Evolutionary conservation across 2,329 filamentous ascomycete genomes (phyloP).

Genomic region (Monosporascus sp.): DNA sequence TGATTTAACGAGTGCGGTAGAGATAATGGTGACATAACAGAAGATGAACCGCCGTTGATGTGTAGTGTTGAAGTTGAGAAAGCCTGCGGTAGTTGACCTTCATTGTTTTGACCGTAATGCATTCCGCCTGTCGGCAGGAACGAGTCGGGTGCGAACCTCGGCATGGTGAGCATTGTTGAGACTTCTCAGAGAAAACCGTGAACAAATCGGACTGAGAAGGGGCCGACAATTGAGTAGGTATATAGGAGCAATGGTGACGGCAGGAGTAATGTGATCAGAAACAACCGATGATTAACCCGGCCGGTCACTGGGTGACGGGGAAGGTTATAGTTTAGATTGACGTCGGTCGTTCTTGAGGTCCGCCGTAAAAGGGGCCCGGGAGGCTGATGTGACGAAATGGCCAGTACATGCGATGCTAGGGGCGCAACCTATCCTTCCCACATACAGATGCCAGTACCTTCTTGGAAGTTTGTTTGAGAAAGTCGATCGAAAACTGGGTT

Average conservation of each 20-base stretch:
- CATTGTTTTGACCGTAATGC: conserved; percentile 23
- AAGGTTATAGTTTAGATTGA: not conserved
- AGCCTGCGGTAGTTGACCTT: conserved; percentile 18
- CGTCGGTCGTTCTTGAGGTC: too few relatives aligned
- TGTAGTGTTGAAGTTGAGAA: conserved; percentile 11
- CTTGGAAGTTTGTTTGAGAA: not conserved
- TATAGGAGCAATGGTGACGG: not conserved
- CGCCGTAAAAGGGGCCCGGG: too few relatives aligned
- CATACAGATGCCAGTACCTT: too few relatives aligned
- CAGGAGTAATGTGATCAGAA: not conserved
- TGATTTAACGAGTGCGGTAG: conserved; percentile 31
- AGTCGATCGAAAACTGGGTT: not conserved
- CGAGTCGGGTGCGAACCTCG: conserved; percentile 36
- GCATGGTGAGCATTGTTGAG: conserved; percentile 33
- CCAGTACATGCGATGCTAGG: too few relatives aligned
- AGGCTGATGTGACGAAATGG: not conserved
- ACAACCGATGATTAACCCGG: not conserved
- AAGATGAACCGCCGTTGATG: conserved; percentile 26
- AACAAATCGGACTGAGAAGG: not conserved
- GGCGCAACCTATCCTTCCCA: too few relatives aligned
- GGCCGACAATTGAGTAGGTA: not conserved
- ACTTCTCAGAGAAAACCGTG: not conserved
- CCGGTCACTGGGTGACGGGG: not conserved
- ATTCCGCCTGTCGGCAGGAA: conserved; percentile 36
- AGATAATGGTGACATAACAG: conserved; percentile 36